These are phyloP conservation scores for Arctium lappa DNA, from an alignment of 129 eudicot genomes.

Conservation along the genomic window DNA sequence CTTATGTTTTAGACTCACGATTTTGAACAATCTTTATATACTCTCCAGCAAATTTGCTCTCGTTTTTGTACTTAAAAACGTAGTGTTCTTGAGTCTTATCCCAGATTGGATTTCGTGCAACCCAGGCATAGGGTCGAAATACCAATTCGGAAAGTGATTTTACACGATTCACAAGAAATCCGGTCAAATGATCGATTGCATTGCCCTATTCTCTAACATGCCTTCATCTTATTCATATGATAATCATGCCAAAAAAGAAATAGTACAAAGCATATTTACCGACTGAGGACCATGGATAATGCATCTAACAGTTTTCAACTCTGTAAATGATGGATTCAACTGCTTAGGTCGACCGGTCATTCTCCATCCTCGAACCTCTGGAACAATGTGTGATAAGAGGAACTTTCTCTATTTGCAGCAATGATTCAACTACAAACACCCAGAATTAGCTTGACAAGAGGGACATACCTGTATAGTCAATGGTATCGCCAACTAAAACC, in stretches of 20 bases:
- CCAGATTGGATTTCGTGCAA: too few species aligned
- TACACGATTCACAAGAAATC: too few species aligned
- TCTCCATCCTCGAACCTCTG: constrained; percentile 22
- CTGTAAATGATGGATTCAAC: background rate
- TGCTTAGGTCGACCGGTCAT: background rate
- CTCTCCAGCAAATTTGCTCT: too few species aligned
- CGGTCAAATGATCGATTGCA: too few species aligned
- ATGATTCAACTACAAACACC: background rate
- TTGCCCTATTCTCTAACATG: too few species aligned
- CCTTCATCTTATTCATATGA: background rate
- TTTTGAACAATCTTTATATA: too few species aligned
- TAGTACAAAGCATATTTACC: background rate
- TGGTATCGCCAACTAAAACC: background rate
- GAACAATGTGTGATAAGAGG: background rate
- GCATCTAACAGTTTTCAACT: constrained; percentile 6
- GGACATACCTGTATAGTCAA: constrained; percentile 8
- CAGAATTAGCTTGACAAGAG: background rate
- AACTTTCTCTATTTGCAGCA: background rate
- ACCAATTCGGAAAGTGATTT: too few species aligned
- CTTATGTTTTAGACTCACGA: too few species aligned
- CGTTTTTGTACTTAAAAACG: too few species aligned
- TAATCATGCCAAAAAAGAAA: background rate
- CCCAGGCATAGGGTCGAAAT: too few species aligned
- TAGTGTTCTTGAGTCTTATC: too few species aligned
- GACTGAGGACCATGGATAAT: background rate